phyloP scores from a whole-genome alignment of 257 asterid species.

The Petunia axillaris region DNA sequence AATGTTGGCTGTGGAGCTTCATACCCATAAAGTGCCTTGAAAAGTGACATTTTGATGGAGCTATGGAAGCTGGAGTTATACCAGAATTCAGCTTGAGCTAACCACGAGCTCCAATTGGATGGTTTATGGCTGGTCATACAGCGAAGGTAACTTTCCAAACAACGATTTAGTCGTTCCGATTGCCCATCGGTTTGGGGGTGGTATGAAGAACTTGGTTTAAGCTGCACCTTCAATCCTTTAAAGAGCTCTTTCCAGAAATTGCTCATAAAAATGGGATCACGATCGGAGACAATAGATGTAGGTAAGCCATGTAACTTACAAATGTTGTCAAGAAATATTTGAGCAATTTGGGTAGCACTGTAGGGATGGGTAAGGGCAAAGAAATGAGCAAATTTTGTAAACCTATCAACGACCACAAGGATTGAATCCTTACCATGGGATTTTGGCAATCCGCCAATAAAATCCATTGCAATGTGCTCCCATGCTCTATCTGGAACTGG shows the following conservation, averaged over 20 bases:
- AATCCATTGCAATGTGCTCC: too few species aligned
- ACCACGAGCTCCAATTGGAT: background rate
- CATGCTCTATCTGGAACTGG: background rate
- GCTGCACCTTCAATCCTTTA: background rate
- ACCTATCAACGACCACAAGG: too few species aligned
- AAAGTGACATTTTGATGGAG: background rate
- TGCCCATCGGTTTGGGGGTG: constrained; percentile 8
- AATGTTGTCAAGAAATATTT: background rate
- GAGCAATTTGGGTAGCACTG: background rate
- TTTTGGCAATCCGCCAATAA: too few species aligned
- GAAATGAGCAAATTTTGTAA: too few species aligned
- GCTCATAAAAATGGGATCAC: background rate
- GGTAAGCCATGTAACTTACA: background rate
- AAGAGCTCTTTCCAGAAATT: background rate
- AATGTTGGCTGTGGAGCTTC: background rate
- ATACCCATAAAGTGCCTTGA: background rate
- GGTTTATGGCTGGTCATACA: background rate
- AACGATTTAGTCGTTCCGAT: background rate
- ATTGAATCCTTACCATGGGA: too few species aligned
- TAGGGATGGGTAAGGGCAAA: too few species aligned
- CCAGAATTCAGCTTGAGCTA: background rate
- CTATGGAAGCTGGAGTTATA: background rate
- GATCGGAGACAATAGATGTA: background rate
- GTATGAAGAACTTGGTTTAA: background rate
- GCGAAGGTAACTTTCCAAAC: background rate